Evolutionary conservation across 2,329 filamentous ascomycete species (phyloP).

Genomic region (Neonectria hederae): DNA sequence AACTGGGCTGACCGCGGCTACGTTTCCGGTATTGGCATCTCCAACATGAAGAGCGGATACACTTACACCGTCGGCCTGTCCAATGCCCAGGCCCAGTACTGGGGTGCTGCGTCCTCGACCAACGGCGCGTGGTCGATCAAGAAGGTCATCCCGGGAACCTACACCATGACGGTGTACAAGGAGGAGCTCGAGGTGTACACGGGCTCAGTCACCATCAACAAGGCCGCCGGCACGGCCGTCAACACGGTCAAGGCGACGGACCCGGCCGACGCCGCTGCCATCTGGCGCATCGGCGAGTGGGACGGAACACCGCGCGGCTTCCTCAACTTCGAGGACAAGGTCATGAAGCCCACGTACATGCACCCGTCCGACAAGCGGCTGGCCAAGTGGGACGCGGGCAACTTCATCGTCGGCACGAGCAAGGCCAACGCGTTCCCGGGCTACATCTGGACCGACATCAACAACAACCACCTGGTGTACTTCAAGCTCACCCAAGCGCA

Average conservation of each 20-base stretch:
- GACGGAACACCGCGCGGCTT: slow-evolving; percentile 49
- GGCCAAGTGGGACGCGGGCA: slow-evolving; percentile 43
- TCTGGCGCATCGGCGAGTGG: slow-evolving; percentile 51
- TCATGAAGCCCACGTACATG: slow-evolving; percentile 54
- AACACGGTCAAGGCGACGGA: slow-evolving; percentile 45
- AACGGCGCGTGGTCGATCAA: slow-evolving; percentile 44
- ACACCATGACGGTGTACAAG: slow-evolving; percentile 48
- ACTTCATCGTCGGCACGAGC: slow-evolving; percentile 49
- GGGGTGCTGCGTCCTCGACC: slow-evolving; percentile 40
- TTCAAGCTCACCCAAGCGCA: slow-evolving; percentile 47
- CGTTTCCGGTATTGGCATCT: slow-evolving; percentile 44
- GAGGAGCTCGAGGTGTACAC: slow-evolving; percentile 46
- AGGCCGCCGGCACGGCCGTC: slow-evolving; percentile 42
- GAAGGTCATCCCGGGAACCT: slow-evolving; percentile 46
- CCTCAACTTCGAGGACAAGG: slow-evolving; percentile 48
- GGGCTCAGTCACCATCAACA: slow-evolving; percentile 39
- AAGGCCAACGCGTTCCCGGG: slow-evolving; percentile 49
- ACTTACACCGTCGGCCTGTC: slow-evolving; percentile 51
- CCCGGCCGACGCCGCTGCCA: slow-evolving; percentile 44
- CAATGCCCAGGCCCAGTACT: slow-evolving; percentile 50
- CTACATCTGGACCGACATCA: slow-evolving; percentile 54
- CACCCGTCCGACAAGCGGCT: slow-evolving; percentile 49
- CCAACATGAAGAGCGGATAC: slow-evolving; percentile 51
- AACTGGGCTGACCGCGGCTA: slow-evolving; percentile 42
- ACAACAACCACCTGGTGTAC: slow-evolving; percentile 53